Conservation (phyloP, 75 land plant genomes). For the Pinus taeda region DNA sequence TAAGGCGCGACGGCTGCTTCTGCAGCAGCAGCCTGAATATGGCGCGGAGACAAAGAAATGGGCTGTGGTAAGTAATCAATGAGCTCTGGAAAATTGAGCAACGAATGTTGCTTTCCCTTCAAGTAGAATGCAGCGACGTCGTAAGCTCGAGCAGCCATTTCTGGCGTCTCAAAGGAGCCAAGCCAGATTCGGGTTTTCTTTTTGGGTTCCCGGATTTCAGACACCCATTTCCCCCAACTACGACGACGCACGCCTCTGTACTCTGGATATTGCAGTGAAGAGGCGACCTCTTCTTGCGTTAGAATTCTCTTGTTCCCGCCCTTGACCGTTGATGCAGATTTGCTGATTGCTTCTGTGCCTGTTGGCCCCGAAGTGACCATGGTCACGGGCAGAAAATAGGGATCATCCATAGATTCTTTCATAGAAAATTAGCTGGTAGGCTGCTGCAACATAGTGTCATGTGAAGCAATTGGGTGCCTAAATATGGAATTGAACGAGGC, state of each 20-base stretch:
- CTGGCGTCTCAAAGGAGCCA: neutral
- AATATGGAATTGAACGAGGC: too few species aligned
- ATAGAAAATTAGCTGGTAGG: too few species aligned
- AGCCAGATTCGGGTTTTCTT: neutral
- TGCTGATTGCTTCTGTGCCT: too few species aligned
- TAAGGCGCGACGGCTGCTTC: conserved; percentile 13
- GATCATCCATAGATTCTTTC: too few species aligned
- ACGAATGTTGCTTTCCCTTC: conserved; percentile 15
- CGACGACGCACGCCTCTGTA: neutral
- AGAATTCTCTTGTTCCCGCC: too few species aligned
- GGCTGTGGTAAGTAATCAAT: conserved; percentile 6
- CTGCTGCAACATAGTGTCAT: too few species aligned
- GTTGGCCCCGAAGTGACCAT: too few species aligned
- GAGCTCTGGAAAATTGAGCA: conserved; percentile 28
- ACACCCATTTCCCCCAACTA: neutral
- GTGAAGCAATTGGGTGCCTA: too few species aligned
- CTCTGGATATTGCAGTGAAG: neutral
- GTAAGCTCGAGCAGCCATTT: neutral
- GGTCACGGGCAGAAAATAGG: too few species aligned
- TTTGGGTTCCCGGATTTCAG: neutral
- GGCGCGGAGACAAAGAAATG: conserved; percentile 7
- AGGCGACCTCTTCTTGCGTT: too few species aligned
- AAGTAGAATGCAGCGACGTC: conserved; percentile 4
- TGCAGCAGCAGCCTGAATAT: conserved; percentile 33
- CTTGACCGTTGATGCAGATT: too few species aligned